Evolutionary conservation across 148 eudicot species (phyloP).

Genomic region (Tetragonia tetragonoides): DNA sequence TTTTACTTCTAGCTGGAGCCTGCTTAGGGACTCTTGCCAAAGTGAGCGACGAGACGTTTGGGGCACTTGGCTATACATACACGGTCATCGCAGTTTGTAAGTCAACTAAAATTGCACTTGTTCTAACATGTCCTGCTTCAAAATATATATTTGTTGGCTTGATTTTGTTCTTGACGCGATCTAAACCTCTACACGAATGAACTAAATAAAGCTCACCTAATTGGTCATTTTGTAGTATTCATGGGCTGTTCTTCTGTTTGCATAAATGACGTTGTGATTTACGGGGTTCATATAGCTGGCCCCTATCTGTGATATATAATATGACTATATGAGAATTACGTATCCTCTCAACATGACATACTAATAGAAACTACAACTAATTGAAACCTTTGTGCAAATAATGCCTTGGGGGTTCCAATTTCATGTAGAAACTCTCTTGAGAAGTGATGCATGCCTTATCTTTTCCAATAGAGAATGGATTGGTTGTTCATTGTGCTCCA

Average conservation of each 20-base stretch:
- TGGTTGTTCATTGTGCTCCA: background rate
- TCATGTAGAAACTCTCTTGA: background rate
- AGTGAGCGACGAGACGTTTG: constrained; percentile 93
- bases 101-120: constrained; percentile 28
- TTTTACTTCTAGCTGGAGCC: constrained; percentile 81
- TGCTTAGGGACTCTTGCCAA: constrained; percentile 87
- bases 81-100: constrained; percentile 92
- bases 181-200: background rate
- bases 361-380: background rate
- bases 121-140: background rate
- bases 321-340: background rate
- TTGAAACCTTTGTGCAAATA: background rate
- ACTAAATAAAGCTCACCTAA: background rate
- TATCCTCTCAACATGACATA: background rate
- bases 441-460: constrained; percentile 1
- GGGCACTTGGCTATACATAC: constrained; percentile 78
- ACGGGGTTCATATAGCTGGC: background rate
- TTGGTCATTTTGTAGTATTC: background rate
- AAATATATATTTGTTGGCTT: background rate
- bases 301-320: background rate
- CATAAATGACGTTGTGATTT: no score
- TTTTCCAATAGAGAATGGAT: no score
- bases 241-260: background rate
- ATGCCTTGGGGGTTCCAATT: background rate
- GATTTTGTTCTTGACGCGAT: background rate